phyloP scores from a whole-genome alignment of 768 basidiomycete species.

The Tricholoma terreum region DNA sequence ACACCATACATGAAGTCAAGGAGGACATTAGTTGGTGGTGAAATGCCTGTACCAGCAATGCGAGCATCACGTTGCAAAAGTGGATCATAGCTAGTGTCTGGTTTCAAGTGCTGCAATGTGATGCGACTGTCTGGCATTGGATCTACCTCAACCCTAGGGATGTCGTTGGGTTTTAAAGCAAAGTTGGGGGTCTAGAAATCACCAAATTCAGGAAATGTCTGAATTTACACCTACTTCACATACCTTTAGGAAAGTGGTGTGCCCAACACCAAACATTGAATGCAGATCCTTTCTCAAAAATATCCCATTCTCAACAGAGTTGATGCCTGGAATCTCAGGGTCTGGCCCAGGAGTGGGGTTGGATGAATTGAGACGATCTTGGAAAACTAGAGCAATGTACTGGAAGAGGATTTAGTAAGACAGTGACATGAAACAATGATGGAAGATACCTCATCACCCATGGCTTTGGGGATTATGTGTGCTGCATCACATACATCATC shows the following conservation, averaged over 20 bases:
- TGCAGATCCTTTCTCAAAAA: neutral
- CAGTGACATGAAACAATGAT: neutral
- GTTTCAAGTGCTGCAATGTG: neutral
- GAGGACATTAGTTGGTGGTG: constrained; percentile 2
- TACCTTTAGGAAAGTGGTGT: constrained; percentile 2
- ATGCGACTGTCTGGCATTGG: too few species aligned
- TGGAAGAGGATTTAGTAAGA: too few species aligned
- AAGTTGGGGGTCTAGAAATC: constrained; percentile 6
- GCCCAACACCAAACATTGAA: neutral
- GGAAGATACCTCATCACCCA: neutral
- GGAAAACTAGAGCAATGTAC: neutral
- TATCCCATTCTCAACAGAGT: too few species aligned
- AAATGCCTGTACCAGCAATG: constrained; percentile 2
- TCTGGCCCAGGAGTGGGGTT: neutral
- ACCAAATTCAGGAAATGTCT: constrained; percentile 1
- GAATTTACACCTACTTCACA: neutral
- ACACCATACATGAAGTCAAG: too few species aligned
- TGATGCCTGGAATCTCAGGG: neutral
- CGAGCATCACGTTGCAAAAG: neutral
- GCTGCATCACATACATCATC: neutral
- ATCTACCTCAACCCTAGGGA: too few species aligned
- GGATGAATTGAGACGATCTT: neutral
- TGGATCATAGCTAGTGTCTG: neutral
- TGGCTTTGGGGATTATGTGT: neutral
- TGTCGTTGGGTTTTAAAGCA: constrained; percentile 1